These are phyloP conservation scores for Cylindrotheca closterium DNA, from an alignment of 108 stramenopile species.

Conservation along the genomic window DNA sequence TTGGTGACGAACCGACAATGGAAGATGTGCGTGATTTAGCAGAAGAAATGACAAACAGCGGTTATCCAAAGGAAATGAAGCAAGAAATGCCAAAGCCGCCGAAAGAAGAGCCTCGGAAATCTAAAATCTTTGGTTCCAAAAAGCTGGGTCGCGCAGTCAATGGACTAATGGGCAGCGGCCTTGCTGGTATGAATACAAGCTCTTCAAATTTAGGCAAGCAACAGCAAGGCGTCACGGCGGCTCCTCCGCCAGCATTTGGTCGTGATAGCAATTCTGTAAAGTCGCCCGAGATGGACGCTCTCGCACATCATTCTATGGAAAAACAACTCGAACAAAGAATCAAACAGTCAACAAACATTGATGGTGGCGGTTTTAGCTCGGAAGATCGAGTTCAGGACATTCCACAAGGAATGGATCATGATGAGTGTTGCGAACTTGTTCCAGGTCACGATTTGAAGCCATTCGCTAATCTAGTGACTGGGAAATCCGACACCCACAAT, in stretches of 20 bases:
- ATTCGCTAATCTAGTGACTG: slow-evolving; percentile 43
- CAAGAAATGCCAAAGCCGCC: not conserved
- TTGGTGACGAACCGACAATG: slow-evolving; percentile 54
- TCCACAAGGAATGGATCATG: slow-evolving; percentile 63
- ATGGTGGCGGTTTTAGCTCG: slow-evolving; percentile 46
- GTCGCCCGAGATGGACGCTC: slow-evolving; percentile 37
- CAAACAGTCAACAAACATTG: slow-evolving; percentile 40
- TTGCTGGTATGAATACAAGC: not conserved
- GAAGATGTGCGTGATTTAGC: slow-evolving; percentile 62
- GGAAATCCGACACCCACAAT: slow-evolving; percentile 48
- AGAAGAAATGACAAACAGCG: slow-evolving; percentile 43
- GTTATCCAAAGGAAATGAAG: slow-evolving; percentile 22
- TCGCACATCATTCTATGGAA: slow-evolving; percentile 55
- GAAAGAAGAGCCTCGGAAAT: slow-evolving; percentile 13
- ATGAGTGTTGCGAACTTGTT: slow-evolving; percentile 64
- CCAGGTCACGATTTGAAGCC: slow-evolving; percentile 62
- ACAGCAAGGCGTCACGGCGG: not conserved
- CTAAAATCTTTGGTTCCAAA: slow-evolving; percentile 35
- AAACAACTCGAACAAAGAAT: slow-evolving; percentile 53
- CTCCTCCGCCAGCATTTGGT: not conserved
- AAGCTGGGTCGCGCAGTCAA: slow-evolving; percentile 29
- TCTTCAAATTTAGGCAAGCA: too few relatives aligned
- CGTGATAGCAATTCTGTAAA: slow-evolving; percentile 6
- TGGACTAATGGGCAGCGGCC: slow-evolving; percentile 11
- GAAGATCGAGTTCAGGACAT: slow-evolving; percentile 35